These are phyloP conservation scores for Asterophora lycoperdoides DNA, from an alignment of 768 basidiomycete genomes.

Conservation along the genomic window DNA sequence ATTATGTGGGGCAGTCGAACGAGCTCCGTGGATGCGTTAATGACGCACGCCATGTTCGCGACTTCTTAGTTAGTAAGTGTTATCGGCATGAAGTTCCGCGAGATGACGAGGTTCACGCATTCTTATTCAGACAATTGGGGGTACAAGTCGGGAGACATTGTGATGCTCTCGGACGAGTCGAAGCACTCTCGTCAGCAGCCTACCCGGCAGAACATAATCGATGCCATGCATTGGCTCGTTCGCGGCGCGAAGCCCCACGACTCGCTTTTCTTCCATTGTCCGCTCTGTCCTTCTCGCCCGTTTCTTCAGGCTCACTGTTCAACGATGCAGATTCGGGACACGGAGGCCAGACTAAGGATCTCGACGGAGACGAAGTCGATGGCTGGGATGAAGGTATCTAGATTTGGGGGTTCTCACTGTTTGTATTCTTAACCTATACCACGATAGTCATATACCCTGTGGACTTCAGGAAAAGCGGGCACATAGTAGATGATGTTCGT, in stretches of 20 bases:
- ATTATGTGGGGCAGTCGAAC: conserved; percentile 61
- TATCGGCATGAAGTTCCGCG: not conserved
- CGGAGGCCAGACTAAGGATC: conserved; percentile 85
- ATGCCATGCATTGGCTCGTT: conserved; percentile 60
- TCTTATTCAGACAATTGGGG: conserved; percentile 32
- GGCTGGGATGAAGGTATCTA: conserved; percentile 73
- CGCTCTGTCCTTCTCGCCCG: conserved; percentile 11
- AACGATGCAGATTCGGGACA: conserved; percentile 74
- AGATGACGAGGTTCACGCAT: not conserved
- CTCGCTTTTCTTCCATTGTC: conserved; percentile 76
- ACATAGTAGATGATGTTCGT: conserved; percentile 69
- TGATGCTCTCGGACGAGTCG: conserved; percentile 63
- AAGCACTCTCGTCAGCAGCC: conserved; percentile 39
- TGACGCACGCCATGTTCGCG: conserved; percentile 66
- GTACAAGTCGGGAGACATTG: conserved; percentile 59
- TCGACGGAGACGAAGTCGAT: conserved; percentile 73
- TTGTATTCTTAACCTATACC: not conserved
- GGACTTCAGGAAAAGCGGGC: conserved; percentile 72
- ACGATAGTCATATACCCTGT: conserved; percentile 77
- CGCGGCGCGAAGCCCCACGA: conserved; percentile 63
- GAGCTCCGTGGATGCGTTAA: conserved; percentile 77
- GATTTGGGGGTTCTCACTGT: not conserved
- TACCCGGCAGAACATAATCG: conserved; percentile 44
- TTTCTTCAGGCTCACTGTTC: not conserved
- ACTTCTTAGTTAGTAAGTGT: conserved; percentile 55